Evolutionary conservation across 2,329 filamentous ascomycete genomes (phyloP).

Genomic region (Cladorrhinum sp.): DNA sequence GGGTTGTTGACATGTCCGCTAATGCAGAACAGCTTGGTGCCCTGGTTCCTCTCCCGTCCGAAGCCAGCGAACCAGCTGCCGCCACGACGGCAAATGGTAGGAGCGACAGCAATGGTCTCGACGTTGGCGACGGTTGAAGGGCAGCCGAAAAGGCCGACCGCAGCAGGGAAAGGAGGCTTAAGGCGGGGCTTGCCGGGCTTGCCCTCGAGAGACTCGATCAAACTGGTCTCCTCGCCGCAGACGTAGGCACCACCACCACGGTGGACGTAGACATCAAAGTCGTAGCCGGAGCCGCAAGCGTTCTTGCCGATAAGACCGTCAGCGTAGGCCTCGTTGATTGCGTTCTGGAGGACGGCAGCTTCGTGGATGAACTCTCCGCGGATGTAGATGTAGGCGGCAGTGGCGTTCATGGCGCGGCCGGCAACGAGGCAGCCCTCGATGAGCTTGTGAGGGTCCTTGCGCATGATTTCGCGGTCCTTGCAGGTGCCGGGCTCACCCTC

Average conservation of each 20-base stretch:
- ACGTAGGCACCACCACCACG: slow-evolving; percentile 97
- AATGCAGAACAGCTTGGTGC: slow-evolving; percentile 98
- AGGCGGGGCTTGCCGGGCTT: slow-evolving; percentile 98
- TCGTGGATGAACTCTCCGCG: slow-evolving; percentile 98
- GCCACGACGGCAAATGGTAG: slow-evolving; percentile 91
- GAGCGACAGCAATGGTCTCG: slow-evolving; percentile 91
- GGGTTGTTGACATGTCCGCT: slow-evolving; percentile 99
- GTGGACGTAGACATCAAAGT: slow-evolving; percentile 96
- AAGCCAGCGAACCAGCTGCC: slow-evolving; percentile 91
- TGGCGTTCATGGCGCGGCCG: slow-evolving; percentile 97
- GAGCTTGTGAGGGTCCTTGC: slow-evolving; percentile 99
- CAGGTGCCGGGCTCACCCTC: slow-evolving; percentile 98
- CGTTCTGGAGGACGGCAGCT: slow-evolving; percentile 85
- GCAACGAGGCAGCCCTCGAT: slow-evolving; percentile 95
- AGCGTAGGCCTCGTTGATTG: slow-evolving; percentile 96
- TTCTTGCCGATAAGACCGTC: slow-evolving; percentile 97
- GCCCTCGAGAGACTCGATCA: slow-evolving; percentile 97
- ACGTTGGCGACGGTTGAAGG: slow-evolving; percentile 98
- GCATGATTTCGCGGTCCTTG: slow-evolving; percentile 99
- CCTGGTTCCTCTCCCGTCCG: slow-evolving; percentile 91
- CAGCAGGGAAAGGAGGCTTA: slow-evolving; percentile 97
- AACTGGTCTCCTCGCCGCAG: slow-evolving; percentile 94
- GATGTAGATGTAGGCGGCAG: slow-evolving; percentile 98
- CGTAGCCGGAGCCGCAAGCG: slow-evolving; percentile 92
- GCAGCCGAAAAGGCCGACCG: slow-evolving; percentile 96